Evolutionary conservation across 768 basidiomycete genomes (phyloP), one percentile per base, ranked within the genome.

Genomic region (Mycena rebaudengoi): DNA sequence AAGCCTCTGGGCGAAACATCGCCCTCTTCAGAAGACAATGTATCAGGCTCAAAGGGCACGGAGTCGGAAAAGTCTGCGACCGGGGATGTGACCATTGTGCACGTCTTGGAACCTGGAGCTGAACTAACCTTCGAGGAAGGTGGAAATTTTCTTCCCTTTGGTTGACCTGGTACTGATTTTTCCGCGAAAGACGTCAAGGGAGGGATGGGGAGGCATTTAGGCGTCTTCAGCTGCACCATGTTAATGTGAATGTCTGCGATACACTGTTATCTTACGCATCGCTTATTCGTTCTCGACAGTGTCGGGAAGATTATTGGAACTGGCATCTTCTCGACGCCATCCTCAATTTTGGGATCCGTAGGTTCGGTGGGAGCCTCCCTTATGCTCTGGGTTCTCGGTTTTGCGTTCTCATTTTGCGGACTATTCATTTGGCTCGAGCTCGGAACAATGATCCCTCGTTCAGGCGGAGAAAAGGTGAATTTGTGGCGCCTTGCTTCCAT

Each of bases 381-480:
- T 49, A 82, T 88, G 82, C 82, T 88, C 20, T 89, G 87, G 88
- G 83, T 88, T 1, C 82, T 88, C 21, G 88, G 87, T 5, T 86
- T 88, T 67, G 66, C 82, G 1, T 78, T 88, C 3, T 87, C 86
- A 0, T 85, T 84, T 63, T 88, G 85, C 54, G 86, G 86, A 0
- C 73, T 88, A 12, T 87, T 88, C 69, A 83, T 88, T 57, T 88
- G 86, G 86, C 82, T 88, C 21, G 87, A 89, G 62, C 83, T 83
- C 46, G 88, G 88, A 7, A 85, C 86, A 3, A 88, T 88, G 87
- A 86, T 82, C 62, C 87, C 87, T 4, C 80, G 87, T 1, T 86
- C 84, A 13, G 86, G 87, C 11, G 87, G 87, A 7, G 88, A 88
- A 70, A 88, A 89, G n/a, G n/a, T n/a, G n/a, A n/a, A n/a, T n/a